Evolutionary conservation across 1,139 yeast genomes (phyloP), one percentile per base, ranked within the genome.

Genomic region (Debaryomyces sp.): DNA sequence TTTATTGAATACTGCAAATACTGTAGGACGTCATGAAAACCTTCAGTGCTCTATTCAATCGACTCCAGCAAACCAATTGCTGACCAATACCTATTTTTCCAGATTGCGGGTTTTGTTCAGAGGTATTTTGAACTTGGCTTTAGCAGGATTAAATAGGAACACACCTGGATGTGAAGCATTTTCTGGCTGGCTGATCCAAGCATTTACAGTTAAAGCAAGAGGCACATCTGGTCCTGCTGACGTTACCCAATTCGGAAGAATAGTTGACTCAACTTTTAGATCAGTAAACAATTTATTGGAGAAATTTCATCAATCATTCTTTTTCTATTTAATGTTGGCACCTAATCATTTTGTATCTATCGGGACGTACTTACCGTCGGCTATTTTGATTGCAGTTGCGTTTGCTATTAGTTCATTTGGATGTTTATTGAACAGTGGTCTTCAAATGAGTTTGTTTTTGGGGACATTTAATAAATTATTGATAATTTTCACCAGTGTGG

Each of bases 111-210:
- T 89, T 0, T 65, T 95, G 50, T 54, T 82, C 15, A 71, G 77
- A 37, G 96, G 97, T 0, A 80, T 94, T 29, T 67, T 79, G 49
- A 80, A 80, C 42, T 82, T 90, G 61, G 82, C 92, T 1, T 63
- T 85, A 9, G 80, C 96, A 0, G 98, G 98, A 1, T 64, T 87
- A 21, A 65, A 71, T 10, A 74, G 68, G 21, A 71, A 75, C 12
- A 65, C 78, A 1, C 77, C 82, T 44, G 96, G 97, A 3, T 85
- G 91, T 56, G 97, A 92, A 63, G 90, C 92, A 10, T 94, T 94
- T 64, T 87, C 96, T 45, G 98, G 98, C 2, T 94, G 97, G 96
- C 88, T 95, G 64, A 89, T 95, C 50, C 98, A 94, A 66, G 87
- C 98, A 0, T 69, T 94, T 32, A 89, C 98, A 1, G 66, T 95